Evolutionary conservation across 2,329 filamentous ascomycete genomes (phyloP), one percentile per base, ranked within the genome.

Genomic region (Waltergamsia citrina): DNA sequence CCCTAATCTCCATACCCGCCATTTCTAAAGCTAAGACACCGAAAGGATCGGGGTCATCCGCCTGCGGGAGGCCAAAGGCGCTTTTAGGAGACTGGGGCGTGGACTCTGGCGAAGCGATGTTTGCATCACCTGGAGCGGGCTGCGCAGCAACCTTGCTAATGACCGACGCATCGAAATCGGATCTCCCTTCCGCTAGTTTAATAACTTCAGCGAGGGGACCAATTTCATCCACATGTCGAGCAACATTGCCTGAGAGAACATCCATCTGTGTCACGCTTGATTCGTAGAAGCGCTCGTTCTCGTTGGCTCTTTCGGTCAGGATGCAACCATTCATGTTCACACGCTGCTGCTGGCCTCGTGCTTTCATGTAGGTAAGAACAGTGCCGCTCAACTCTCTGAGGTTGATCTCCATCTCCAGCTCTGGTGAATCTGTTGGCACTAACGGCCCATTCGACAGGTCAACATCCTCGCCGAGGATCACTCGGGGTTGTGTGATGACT

Each of bases 11-110:
- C 36, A 95, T 64, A 3, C 90, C 90, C 40, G 87, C 84, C 63
- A 86, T 81, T 52, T 94, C 86, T n/a, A 96, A 62, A 7, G 90
- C 88, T 42, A 88, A 72, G 18, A 95, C 83, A 17, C 90, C 90
- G 50, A 85, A 96, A 1, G 90, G 90, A 53, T 96, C 90, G 0
- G 88, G 87, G 46, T 96, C 90, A 35, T 87, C 77, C 4, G 65
- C 60, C 41, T 81, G 78, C 1, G 86, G 87, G 12, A 94, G 66
- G 3, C 88, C 88, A 59, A 95, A 94, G 3, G 63, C 61, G 9
- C 67, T 57, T 42, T 45, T 62, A 31, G 52, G 68, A 36, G 51
- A 55, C 44, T 38, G 50, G 38, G 55, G 47, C 4, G 53, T 46
- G 3, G 50, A 47, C 28, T 50, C 56, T 0, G 70, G 61, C 3